A percentile compares a stretch with the other conserved stretches of the same genome.
phyloP scores from a whole-genome alignment of 768 basidiomycete genomes.

The Gymnopilus junonius region DNA sequence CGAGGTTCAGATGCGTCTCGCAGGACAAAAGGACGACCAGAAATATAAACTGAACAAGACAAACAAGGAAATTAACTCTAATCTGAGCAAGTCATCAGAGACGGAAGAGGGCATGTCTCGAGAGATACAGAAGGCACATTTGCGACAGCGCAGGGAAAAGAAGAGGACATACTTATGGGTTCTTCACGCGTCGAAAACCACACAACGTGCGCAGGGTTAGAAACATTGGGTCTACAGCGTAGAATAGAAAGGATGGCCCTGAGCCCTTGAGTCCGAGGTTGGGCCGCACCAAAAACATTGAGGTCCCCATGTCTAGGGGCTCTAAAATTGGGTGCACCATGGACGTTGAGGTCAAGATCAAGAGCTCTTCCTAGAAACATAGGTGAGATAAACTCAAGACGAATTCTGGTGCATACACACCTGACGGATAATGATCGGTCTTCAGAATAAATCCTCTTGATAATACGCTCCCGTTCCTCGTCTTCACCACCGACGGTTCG shows the following conservation, averaged over 20 bases:
- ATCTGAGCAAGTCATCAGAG: neutral
- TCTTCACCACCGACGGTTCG: conserved; percentile 79
- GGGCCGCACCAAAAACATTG: conserved; percentile 95
- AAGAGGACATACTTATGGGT: conserved; percentile 70
- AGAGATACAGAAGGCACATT: neutral
- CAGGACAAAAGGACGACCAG: conserved; percentile 90
- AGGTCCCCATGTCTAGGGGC: conserved; percentile 77
- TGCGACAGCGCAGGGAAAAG: neutral
- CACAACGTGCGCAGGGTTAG: conserved; percentile 74
- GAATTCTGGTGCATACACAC: conserved; percentile 34
- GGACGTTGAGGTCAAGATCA: conserved; percentile 88
- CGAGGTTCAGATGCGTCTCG: conserved; percentile 87
- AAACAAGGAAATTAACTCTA: conserved; percentile 5
- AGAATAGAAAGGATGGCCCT: conserved; percentile 89
- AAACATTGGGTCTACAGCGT: conserved; percentile 67
- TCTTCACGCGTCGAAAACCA: conserved; percentile 99
- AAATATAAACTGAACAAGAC: conserved; percentile 71
- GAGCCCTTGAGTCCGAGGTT: conserved; percentile 91
- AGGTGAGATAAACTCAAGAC: neutral
- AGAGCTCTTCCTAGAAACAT: conserved; percentile 71
- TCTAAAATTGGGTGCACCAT: conserved; percentile 96
- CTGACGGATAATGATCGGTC: conserved; percentile 88
- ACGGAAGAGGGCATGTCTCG: neutral
- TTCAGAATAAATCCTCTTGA: conserved; percentile 92
- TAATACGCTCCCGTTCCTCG: conserved; percentile 81